Conservation (phyloP, 2,329 filamentous ascomycete genomes). For the Penicillium sp. region DNA sequence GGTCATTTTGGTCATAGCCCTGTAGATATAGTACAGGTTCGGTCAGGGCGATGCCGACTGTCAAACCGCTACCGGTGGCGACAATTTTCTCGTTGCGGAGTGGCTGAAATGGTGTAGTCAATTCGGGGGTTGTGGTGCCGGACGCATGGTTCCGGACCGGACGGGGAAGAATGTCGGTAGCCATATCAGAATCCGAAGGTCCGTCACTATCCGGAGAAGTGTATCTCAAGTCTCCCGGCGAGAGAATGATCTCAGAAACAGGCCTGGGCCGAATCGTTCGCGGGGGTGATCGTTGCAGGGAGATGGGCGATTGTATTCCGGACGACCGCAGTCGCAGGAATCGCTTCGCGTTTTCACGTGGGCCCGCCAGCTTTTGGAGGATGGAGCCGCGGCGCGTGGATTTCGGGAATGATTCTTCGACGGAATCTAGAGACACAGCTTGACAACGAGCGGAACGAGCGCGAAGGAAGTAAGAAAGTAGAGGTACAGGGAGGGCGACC, state of each 20-base stretch:
- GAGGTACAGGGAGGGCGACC: slow-evolving; percentile 19
- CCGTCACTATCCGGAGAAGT: slow-evolving; percentile 22
- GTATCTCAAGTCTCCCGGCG: slow-evolving; percentile 34
- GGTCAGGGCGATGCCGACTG: slow-evolving; percentile 47
- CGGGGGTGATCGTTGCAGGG: slow-evolving; percentile 23
- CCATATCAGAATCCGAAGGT: slow-evolving; percentile 29
- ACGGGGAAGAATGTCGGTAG: slow-evolving; percentile 23
- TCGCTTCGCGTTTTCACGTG: slow-evolving; percentile 49
- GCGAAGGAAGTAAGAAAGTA: slow-evolving; percentile 24
- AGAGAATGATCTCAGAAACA: slow-evolving; percentile 37
- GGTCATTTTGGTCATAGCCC: slow-evolving; percentile 48
- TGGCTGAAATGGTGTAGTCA: slow-evolving; percentile 31
- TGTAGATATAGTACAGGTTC: slow-evolving; percentile 51
- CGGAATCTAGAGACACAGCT: slow-evolving; percentile 17
- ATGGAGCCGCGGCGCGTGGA: slow-evolving; percentile 28
- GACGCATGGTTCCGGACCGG: slow-evolving; percentile 19
- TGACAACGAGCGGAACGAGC: slow-evolving; percentile 27
- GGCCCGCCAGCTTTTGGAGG: slow-evolving; percentile 43
- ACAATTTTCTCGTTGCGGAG: slow-evolving; percentile 48
- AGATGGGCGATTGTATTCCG: slow-evolving; percentile 23
- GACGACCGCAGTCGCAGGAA: slow-evolving; percentile 44
- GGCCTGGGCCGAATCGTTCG: slow-evolving; percentile 31
- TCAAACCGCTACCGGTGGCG: slow-evolving; percentile 49
- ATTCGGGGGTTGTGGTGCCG: slow-evolving; percentile 25
- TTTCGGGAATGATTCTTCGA: slow-evolving; percentile 28